Evolutionary conservation across 2,329 filamentous ascomycete species (phyloP).

Genomic region (Cordyceps pruinosa): DNA sequence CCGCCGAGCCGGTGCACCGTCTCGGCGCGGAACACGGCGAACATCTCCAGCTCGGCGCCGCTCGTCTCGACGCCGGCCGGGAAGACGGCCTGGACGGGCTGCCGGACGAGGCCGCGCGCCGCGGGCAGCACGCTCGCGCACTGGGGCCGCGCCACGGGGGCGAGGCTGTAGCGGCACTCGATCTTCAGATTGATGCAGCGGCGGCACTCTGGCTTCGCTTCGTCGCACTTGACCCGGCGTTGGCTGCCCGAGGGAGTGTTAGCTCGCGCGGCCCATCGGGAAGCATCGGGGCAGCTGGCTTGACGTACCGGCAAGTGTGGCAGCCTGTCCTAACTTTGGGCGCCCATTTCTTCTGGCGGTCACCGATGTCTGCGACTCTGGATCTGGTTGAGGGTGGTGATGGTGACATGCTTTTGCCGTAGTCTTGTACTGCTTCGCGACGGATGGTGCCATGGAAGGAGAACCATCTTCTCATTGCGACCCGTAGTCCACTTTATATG

Average conservation of each 20-base stretch:
- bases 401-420: not conserved
- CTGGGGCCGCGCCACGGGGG: not conserved
- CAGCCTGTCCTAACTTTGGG: slow-evolving; percentile 17
- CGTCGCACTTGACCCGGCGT: slow-evolving; percentile 24
- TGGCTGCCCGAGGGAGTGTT: slow-evolving; percentile 10
- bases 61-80: slow-evolving; percentile 7
- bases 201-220: slow-evolving; percentile 18
- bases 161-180: not conserved
- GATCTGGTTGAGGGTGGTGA: not conserved
- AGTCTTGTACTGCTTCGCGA: no score
- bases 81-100: not conserved
- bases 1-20: not conserved
- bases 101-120: slow-evolving; percentile 3
- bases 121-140: slow-evolving; percentile 13
- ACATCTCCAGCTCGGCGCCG: slow-evolving; percentile 13
- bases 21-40: slow-evolving; percentile 13
- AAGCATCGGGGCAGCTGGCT: no score
- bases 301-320: slow-evolving; percentile 16
- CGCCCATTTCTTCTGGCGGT: no score
- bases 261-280: not conserved
- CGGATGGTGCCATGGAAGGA: no score
- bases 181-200: slow-evolving; percentile 17
- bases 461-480: not conserved
- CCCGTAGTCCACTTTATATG: not conserved
- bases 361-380: not conserved